Conservation (phyloP, 2,329 filamentous ascomycete species). For the Colletotrichum chrysophilum region DNA sequence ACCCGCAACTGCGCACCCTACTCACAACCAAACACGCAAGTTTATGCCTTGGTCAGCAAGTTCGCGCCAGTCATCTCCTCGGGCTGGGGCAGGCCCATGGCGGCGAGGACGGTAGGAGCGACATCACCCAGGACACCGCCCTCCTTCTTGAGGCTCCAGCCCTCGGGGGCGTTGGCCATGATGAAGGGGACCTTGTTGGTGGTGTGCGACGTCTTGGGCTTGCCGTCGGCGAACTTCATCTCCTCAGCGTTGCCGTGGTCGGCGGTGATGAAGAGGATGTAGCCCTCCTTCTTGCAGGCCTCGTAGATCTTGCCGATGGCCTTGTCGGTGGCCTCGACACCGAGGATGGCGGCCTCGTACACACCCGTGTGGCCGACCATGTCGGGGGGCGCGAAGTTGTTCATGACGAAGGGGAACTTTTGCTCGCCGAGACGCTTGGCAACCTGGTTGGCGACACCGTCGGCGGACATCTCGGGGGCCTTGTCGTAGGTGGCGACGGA, state of each 20-base stretch:
- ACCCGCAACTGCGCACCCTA: conserved; percentile 3
- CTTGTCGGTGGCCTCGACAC: conserved; percentile 85
- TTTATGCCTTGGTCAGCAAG: conserved; percentile 72
- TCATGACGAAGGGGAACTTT: conserved; percentile 97
- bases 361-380: conserved; percentile 99
- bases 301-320: conserved; percentile 94
- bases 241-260: conserved; percentile 99
- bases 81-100: conserved; percentile 90
- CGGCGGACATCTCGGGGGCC: conserved; percentile 95
- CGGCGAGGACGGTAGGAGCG: conserved; percentile 87
- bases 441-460: conserved; percentile 87
- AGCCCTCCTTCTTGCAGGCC: conserved; percentile 90
- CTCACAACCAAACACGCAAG: neutral
- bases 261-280: conserved; percentile 92
- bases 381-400: conserved; percentile 99
- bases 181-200: conserved; percentile 97
- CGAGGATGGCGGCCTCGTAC: conserved; percentile 91
- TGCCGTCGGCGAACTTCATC: conserved; percentile 96
- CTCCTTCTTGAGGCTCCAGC: conserved; percentile 78
- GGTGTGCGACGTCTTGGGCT: conserved; percentile 97
- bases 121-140: conserved; percentile 96
- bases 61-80: conserved; percentile 90
- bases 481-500: conserved; percentile 91
- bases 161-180: conserved; percentile 94
- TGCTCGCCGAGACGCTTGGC: conserved; percentile 84